These are phyloP conservation scores for Calonectria pseudoreteaudii DNA, from an alignment of 2,329 filamentous ascomycete species.

Conservation along the genomic window DNA sequence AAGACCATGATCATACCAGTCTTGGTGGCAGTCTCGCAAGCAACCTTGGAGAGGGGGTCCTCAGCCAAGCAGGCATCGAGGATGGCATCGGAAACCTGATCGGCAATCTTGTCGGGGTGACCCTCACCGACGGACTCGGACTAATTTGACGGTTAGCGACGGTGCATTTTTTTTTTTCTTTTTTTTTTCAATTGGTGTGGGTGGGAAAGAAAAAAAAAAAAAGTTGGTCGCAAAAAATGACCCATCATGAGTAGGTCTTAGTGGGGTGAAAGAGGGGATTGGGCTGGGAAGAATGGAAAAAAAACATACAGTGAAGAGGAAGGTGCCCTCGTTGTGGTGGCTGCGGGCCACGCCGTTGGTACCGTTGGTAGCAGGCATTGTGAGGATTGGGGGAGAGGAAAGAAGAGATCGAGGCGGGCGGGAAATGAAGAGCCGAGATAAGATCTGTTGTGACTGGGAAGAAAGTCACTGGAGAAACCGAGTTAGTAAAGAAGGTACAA, in stretches of 20 bases:
- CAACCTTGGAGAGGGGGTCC: slow-evolving; percentile 98
- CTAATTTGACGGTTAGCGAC: slow-evolving; percentile 53
- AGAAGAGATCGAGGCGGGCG: slow-evolving; percentile 32
- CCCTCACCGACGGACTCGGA: slow-evolving; percentile 92
- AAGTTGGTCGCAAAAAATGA: slow-evolving; percentile 17
- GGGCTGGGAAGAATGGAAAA: background rate
- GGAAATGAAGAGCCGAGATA: slow-evolving; percentile 36
- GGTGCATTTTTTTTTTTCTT: too few relatives aligned
- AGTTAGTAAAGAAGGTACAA: slow-evolving; percentile 29
- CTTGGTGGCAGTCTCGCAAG: slow-evolving; percentile 99
- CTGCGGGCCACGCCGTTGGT: slow-evolving; percentile 54
- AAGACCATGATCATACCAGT: slow-evolving; percentile 99
- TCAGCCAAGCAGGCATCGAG: slow-evolving; percentile 96
- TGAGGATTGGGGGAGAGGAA: slow-evolving; percentile 50
- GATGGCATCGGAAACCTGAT: slow-evolving; percentile 98
- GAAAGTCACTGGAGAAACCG: slow-evolving; percentile 35
- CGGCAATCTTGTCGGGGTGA: slow-evolving; percentile 96
- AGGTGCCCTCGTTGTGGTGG: slow-evolving; percentile 74
- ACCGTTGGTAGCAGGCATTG: slow-evolving; percentile 67
- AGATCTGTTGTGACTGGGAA: slow-evolving; percentile 36
- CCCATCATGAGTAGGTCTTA: slow-evolving; percentile 24
- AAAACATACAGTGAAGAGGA: slow-evolving; percentile 80
- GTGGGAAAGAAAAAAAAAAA: slow-evolving; percentile 1
- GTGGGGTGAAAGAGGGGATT: background rate
- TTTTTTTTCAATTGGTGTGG: background rate